Conservation (phyloP, 345 rosid species). For the Camelina neglecta region DNA sequence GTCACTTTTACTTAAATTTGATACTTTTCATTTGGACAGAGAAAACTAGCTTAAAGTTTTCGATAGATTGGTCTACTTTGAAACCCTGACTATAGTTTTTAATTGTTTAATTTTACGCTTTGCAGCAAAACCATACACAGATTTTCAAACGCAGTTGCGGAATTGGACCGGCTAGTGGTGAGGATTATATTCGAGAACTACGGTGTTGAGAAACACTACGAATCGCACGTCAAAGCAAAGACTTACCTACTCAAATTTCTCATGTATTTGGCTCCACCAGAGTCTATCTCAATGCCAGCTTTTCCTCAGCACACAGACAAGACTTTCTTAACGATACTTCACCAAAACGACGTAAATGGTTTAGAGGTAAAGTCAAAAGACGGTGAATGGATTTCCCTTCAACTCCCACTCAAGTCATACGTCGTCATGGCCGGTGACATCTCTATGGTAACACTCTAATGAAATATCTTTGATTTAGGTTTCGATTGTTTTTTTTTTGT, state of each 20-base stretch:
- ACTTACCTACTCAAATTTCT: constrained; percentile 54
- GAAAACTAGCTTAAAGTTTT: not conserved
- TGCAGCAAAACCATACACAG: constrained; percentile 44
- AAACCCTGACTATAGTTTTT: not conserved
- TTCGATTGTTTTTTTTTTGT: not conserved
- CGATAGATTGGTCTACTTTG: not conserved
- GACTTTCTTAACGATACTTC: constrained; percentile 59
- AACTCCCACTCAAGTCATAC: constrained; percentile 54
- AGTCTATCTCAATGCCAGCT: constrained; percentile 43
- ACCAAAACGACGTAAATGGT: constrained; percentile 61
- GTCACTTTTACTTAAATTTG: too few species aligned
- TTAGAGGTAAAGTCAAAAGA: constrained; percentile 55
- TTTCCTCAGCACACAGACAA: constrained; percentile 60
- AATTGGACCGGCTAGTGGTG: constrained; percentile 52
- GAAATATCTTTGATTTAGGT: not conserved
- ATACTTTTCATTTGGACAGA: not conserved
- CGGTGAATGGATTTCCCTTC: constrained; percentile 53
- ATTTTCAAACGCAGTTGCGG: constrained; percentile 45
- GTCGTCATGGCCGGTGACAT: constrained; percentile 65
- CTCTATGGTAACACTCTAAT: constrained; percentile 48
- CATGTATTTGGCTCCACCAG: constrained; percentile 50
- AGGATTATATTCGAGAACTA: constrained; percentile 65
- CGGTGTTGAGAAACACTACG: constrained; percentile 48
- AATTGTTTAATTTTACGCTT: not conserved
- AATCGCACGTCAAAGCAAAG: constrained; percentile 44